A percentile compares a stretch with the other conserved stretches of the same genome.
Conservation (phyloP, 768 basidiomycete species). For the Pluteus cervinus region DNA sequence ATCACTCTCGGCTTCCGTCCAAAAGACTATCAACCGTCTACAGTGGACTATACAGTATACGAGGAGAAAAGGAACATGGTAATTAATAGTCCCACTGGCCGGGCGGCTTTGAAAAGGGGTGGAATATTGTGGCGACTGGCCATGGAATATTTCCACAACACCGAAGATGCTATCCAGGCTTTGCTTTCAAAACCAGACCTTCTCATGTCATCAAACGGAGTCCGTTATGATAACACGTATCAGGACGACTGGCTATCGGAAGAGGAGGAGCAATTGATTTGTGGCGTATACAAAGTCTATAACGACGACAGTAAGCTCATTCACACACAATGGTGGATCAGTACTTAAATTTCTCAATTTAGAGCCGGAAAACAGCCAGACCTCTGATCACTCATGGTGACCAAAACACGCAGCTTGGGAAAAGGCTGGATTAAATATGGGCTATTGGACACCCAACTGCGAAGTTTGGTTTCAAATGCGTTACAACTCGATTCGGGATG, state of each 20-base stretch:
- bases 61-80: constrained; percentile 1
- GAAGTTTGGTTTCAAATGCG: constrained; percentile 5
- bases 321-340: too few relatives aligned
- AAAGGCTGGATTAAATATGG: constrained; percentile 3
- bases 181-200: too few relatives aligned
- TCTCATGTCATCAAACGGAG: too few relatives aligned
- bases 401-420: constrained; percentile 5
- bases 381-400: constrained; percentile 4
- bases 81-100: constrained; percentile 3
- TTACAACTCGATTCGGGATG: not conserved
- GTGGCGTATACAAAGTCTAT: constrained; percentile 3
- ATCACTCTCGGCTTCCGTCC: too few relatives aligned
- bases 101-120: constrained; percentile 4
- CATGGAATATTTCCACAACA: too few relatives aligned
- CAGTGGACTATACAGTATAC: constrained; percentile 1
- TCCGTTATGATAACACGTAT: too few relatives aligned
- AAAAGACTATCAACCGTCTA: too few relatives aligned
- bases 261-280: constrained; percentile 1
- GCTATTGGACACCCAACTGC: constrained; percentile 6
- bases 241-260: constrained; percentile 4
- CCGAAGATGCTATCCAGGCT: too few relatives aligned
- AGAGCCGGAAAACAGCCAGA: too few relatives aligned
- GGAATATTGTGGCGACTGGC: constrained; percentile 6
- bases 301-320: too few relatives aligned
- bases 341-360: too few relatives aligned